A percentile compares a stretch with the other conserved stretches of the same genome.
phyloP scores from a whole-genome alignment of 2,329 filamentous ascomycete species.

The Fusarium sp. region DNA sequence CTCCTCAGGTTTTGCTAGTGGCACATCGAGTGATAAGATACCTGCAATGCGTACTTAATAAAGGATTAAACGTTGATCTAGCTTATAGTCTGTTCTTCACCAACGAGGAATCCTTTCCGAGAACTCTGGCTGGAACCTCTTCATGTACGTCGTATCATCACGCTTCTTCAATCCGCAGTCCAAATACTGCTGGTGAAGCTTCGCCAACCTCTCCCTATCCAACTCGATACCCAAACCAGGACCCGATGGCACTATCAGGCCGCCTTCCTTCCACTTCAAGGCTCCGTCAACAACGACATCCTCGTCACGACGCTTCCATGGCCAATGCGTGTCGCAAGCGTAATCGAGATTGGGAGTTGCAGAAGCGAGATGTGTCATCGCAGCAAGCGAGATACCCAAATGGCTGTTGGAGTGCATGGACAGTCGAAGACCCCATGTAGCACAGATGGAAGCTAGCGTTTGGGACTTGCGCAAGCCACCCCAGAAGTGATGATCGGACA shows the following conservation, averaged over 20 bases:
- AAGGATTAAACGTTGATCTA: too few relatives aligned
- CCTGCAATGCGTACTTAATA: too few relatives aligned
- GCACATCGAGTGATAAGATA: too few relatives aligned
- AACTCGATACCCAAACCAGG: conserved; percentile 54
- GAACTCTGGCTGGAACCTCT: conserved; percentile 50
- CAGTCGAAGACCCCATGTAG: conserved; percentile 54
- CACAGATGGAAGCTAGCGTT: conserved; percentile 52
- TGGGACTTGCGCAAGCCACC: conserved; percentile 56
- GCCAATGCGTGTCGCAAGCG: conserved; percentile 58
- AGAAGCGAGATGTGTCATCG: conserved; percentile 57
- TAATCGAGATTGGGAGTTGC: conserved; percentile 56
- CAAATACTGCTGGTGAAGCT: conserved; percentile 53
- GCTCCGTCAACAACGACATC: conserved; percentile 54
- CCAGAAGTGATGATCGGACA: conserved; percentile 58
- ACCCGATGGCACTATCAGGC: conserved; percentile 48
- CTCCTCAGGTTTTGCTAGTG: too few relatives aligned
- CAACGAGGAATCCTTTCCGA: conserved; percentile 50
- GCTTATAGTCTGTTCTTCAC: too few relatives aligned
- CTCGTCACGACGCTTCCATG: conserved; percentile 57
- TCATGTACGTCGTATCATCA: conserved; percentile 54
- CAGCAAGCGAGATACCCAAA: conserved; percentile 55
- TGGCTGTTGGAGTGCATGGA: conserved; percentile 59
- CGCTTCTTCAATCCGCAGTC: conserved; percentile 52
- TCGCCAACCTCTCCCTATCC: conserved; percentile 50
- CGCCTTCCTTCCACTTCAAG: conserved; percentile 52